phyloP scores from a whole-genome alignment of 306 rosid genomes.

The Potentilla sterilis region DNA sequence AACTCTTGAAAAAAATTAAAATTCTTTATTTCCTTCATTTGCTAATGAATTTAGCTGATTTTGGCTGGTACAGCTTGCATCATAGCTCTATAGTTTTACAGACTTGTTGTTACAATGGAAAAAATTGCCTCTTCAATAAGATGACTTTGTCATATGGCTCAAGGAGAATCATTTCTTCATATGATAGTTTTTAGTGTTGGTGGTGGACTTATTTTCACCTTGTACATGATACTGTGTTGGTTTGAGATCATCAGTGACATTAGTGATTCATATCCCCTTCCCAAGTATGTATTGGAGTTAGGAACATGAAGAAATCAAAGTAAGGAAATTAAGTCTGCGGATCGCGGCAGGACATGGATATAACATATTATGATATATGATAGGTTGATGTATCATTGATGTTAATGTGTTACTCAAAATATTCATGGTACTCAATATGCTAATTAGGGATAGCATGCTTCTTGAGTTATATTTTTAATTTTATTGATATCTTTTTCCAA shows the following conservation, averaged over 20 bases:
- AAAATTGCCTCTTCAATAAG: no score
- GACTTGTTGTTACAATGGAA: neutral
- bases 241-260: neutral
- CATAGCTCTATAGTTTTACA: neutral
- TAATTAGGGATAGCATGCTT: neutral
- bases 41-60: neutral
- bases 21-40: neutral
- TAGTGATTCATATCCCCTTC: neutral
- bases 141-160: no score
- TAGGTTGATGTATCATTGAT: neutral
- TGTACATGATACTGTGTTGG: neutral
- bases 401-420: neutral
- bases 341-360: neutral
- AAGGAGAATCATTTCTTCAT: no score
- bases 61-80: constrained; percentile 1
- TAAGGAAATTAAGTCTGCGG: neutral
- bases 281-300: neutral
- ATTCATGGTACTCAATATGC: neutral
- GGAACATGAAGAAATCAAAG: neutral
- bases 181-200: no score
- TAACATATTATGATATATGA: neutral
- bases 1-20: neutral
- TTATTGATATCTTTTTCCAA: neutral
- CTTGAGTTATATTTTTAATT: neutral
- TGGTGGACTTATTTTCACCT: neutral